phyloP scores from a whole-genome alignment of 2,329 filamentous ascomycete species.

The Hymenoscyphus repandus region DNA sequence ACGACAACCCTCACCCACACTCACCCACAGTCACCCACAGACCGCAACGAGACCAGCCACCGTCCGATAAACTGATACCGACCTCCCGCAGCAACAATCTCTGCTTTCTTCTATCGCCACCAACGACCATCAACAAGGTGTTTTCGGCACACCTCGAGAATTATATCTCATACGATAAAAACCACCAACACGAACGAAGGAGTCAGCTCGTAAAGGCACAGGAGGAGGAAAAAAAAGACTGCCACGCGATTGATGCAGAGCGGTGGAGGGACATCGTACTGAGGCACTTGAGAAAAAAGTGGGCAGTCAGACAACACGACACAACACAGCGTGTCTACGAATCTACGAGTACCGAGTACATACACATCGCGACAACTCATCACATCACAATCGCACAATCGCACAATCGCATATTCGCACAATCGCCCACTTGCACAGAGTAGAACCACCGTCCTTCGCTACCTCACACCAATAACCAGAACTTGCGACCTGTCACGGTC shows the following conservation, averaged over 20 bases:
- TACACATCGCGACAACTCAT: not conserved
- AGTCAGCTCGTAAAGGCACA: not conserved
- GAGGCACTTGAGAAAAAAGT: not conserved
- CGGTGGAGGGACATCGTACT: conserved; percentile 5
- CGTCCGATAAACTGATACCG: conserved; percentile 1
- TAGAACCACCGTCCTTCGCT: not conserved
- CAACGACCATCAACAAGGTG: not conserved
- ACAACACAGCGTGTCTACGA: not conserved
- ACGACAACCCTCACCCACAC: too few relatives aligned
- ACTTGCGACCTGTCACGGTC: conserved; percentile 12
- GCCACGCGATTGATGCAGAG: not conserved
- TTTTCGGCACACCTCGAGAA: not conserved
- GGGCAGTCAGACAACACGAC: conserved; percentile 2
- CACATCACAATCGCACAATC: conserved; percentile 5
- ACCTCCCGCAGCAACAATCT: not conserved
- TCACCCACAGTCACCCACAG: too few relatives aligned
- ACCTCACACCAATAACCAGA: conserved; percentile 8
- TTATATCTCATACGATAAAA: not conserved
- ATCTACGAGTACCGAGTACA: not conserved
- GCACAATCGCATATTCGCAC: not conserved
- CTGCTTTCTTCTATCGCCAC: not conserved
- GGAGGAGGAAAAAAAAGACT: conserved; percentile 1
- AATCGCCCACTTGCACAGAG: not conserved
- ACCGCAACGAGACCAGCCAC: conserved; percentile 13
- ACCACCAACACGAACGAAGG: not conserved